Base-by-base conservation (phyloP, 768 basidiomycete genomes). In the Panaeolus cyanescens region DNA sequence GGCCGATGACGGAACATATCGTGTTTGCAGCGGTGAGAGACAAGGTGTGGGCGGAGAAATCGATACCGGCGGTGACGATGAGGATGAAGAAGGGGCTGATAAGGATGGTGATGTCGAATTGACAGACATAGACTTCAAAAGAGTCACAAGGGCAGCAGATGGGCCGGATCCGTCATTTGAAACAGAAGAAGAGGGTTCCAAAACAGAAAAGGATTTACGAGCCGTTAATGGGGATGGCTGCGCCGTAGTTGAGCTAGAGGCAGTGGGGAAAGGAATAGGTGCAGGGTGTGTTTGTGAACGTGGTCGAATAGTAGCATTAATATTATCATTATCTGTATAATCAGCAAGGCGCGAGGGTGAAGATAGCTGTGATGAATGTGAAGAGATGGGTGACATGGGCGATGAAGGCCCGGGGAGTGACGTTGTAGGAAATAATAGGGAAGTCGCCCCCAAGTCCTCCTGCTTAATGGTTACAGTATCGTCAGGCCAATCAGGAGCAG, bases 381-480 rank as follows among this genome's bases (percentile, higher is more conserved):
- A 67, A 15, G 74, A 67, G 20, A 71, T 60, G 32, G 72, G 66
- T 12, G 77, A 71, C 10, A 72, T 59, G 3, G 75, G 72, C 28
- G 74, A 74, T 4, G 71, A 68, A 1, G 72, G 64, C 34, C 67
- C 60, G 17, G 70, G 65, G 31, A 72, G 68, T n/a, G 70, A 71
- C 32, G 71, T 68, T 32, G 68, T 64, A 15, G 68, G 64, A 36
- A 74, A 67, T 62, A 79, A 74, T 20, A 77, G 67, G 32, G 71
- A 73, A 60, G 78, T 78, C 30, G 77, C 71, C 53, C 79, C 80
- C 45, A 79, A 63, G 32, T 84, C 82, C 64, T 84, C 84, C 63
- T 82, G 77, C 69, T 83, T 84, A 66, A 83, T 74, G 31, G 65
- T 67, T 32, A 72, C 64, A n/a, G 67, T 61, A 20, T 74, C 77